phyloP scores from a whole-genome alignment of 495 filamentous ascomycete species.

The Xylaria palmicola region DNA sequence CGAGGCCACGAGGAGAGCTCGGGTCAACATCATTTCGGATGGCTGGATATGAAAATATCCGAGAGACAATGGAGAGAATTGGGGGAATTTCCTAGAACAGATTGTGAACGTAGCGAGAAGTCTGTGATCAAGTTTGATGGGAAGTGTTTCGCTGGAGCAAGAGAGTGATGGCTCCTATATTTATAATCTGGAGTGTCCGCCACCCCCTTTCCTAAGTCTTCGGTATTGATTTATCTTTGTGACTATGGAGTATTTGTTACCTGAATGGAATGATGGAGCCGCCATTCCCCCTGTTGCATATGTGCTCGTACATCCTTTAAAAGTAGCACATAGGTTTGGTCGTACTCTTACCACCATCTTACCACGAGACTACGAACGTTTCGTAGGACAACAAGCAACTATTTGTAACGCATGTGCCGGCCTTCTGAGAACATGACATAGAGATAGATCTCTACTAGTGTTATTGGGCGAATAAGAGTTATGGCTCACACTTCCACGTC shows the following conservation, averaged over 20 bases:
- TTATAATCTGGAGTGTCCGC: background rate
- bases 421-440: too few species aligned
- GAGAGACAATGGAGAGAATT: too few species aligned
- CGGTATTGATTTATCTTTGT: background rate
- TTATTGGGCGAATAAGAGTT: too few species aligned
- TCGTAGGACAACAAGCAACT: background rate
- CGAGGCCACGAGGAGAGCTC: background rate
- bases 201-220: background rate
- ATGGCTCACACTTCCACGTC: too few species aligned
- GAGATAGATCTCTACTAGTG: too few species aligned
- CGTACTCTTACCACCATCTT: background rate
- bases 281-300: background rate
- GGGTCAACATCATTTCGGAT: constrained; percentile 1
- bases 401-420: background rate
- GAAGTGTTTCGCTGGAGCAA: background rate
- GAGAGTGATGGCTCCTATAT: background rate
- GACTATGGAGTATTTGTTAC: background rate
- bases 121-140: background rate
- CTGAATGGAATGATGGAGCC: background rate
- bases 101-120: background rate
- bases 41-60: background rate
- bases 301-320: background rate
- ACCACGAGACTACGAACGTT: background rate
- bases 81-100: too few species aligned
- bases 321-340: background rate